A percentile compares a stretch with the other conserved stretches of the same genome.
Conservation (phyloP, 2,329 filamentous ascomycete species). For the Colletotrichum karsti region DNA sequence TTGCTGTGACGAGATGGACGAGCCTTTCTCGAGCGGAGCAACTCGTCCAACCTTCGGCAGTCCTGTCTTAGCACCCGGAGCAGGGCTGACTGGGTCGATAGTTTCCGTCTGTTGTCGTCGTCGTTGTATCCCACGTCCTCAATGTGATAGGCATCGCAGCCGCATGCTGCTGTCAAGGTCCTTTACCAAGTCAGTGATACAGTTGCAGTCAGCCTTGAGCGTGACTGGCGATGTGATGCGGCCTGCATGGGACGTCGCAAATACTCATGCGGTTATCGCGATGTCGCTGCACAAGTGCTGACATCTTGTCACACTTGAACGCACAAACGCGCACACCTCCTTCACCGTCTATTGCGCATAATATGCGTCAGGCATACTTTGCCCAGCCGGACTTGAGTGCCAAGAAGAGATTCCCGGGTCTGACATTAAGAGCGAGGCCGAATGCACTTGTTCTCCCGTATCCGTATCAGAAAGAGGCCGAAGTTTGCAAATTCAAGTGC, state of each 20-base stretch:
- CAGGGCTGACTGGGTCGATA: neutral
- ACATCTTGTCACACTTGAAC: conserved; percentile 22
- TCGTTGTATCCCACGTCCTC: neutral
- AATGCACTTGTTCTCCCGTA: neutral
- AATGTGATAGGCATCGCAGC: neutral
- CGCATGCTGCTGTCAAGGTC: neutral
- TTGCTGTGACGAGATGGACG: conserved; percentile 22
- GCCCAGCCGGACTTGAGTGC: neutral
- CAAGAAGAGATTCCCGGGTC: neutral
- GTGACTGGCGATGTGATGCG: conserved; percentile 10
- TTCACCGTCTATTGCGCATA: conserved; percentile 16
- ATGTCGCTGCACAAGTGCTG: conserved; percentile 27
- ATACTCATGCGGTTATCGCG: conserved; percentile 26
- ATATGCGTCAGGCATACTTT: neutral
- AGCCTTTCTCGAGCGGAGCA: conserved; percentile 11
- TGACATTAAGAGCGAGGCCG: neutral
- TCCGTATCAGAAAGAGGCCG: neutral
- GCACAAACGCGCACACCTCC: conserved; percentile 16
- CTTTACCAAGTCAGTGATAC: neutral
- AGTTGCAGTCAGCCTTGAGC: neutral
- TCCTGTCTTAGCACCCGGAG: conserved; percentile 6
- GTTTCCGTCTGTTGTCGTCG: too few relatives aligned
- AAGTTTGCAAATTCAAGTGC: neutral
- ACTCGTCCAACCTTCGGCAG: conserved; percentile 8
- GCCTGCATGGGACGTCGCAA: conserved; percentile 10